Percentiles rank a stretch among this genome's conserved stretches.
phyloP scores from a whole-genome alignment of 176 grass and related monocot species.

The Oryza punctata region DNA sequence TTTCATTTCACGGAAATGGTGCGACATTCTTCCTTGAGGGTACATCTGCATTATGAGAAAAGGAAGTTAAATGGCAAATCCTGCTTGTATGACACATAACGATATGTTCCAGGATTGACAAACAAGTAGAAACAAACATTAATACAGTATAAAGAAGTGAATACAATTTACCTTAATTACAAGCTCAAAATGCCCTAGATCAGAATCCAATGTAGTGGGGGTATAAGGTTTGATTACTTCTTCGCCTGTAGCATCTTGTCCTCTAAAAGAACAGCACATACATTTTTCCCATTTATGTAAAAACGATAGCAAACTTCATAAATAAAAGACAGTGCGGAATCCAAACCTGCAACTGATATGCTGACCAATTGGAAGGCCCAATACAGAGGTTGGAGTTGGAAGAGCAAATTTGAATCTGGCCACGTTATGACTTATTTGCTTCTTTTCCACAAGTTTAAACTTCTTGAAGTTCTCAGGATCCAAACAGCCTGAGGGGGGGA shows the following conservation, averaged over 20 bases:
- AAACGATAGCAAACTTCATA: conserved; percentile 21
- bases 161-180: conserved; percentile 72
- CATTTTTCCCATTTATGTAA: background rate
- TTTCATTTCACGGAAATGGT: conserved; percentile 98
- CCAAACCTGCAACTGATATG: conserved; percentile 95
- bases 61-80: background rate
- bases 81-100: background rate
- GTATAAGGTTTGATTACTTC: conserved; percentile 98
- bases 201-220: conserved; percentile 93
- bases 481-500: conserved; percentile 52
- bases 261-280: conserved; percentile 50
- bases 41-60: conserved; percentile 68
- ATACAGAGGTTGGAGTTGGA: conserved; percentile 65
- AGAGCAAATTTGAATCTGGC: conserved; percentile 89
- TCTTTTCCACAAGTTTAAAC: conserved; percentile 92
- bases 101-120: background rate
- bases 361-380: conserved; percentile 91
- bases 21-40: conserved; percentile 99
- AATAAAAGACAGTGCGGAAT: conserved; percentile 14
- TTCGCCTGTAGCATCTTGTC: conserved; percentile 77
- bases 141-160: background rate
- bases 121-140: background rate
- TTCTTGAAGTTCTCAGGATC: conserved; percentile 89
- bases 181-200: conserved; percentile 91
- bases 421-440: conserved; percentile 86